Conservation (phyloP, 2,329 filamentous ascomycete species). For the Fusarium sp. region DNA sequence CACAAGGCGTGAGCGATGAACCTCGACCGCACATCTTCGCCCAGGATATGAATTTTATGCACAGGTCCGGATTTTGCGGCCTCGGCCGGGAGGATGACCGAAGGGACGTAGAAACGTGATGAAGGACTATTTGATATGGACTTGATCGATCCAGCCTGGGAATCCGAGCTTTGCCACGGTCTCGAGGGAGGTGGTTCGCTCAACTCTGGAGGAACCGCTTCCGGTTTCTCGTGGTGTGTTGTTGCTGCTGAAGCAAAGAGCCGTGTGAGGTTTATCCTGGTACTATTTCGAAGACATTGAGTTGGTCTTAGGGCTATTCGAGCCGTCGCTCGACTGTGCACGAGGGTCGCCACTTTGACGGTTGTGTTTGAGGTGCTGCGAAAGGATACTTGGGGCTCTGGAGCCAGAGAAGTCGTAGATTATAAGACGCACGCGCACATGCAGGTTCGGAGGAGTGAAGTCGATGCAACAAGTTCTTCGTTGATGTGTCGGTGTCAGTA, state of each 20-base stretch:
- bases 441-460: neutral
- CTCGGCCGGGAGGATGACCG: conserved; percentile 52
- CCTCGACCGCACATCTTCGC: conserved; percentile 55
- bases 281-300: conserved; percentile 58
- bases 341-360: conserved; percentile 53
- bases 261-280: conserved; percentile 51
- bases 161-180: conserved; percentile 38
- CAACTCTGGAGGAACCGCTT: conserved; percentile 40
- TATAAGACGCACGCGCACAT: conserved; percentile 25
- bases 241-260: conserved; percentile 49
- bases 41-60: conserved; percentile 58
- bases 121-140: conserved; percentile 29
- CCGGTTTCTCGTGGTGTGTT: conserved; percentile 42
- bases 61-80: conserved; percentile 50
- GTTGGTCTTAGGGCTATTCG: conserved; percentile 53
- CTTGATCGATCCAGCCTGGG: conserved; percentile 19
- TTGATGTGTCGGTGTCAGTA: neutral
- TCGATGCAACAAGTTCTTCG: neutral
- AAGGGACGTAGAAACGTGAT: conserved; percentile 52
- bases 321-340: conserved; percentile 58
- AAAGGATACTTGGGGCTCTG: conserved; percentile 15
- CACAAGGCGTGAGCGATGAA: conserved; percentile 58
- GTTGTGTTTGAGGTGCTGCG: conserved; percentile 15
- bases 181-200: conserved; percentile 23
- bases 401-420: conserved; percentile 21